These are phyloP conservation scores for Chlamydomonas sp. DNA, from an alignment of 139 green algal species.

Conservation along the genomic window DNA sequence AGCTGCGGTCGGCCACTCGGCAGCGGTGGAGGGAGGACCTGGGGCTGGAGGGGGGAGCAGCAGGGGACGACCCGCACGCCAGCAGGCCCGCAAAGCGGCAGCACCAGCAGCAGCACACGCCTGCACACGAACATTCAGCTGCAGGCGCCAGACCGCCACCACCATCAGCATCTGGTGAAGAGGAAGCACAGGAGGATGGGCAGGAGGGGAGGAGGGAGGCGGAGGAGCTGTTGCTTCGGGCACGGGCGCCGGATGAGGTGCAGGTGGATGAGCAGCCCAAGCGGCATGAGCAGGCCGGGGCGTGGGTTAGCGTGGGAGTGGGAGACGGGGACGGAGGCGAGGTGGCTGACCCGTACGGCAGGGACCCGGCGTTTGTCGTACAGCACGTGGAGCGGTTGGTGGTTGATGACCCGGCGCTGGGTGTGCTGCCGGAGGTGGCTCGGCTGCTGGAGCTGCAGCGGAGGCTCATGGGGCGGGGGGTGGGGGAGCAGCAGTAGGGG, in stretches of 20 bases:
- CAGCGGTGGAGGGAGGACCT: conserved; percentile 17
- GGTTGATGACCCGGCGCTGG: conserved; percentile 14
- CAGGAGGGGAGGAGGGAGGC: not conserved
- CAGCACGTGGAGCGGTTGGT: conserved; percentile 14
- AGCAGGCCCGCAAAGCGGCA: not conserved
- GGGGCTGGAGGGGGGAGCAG: not conserved
- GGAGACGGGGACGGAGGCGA: too few species aligned
- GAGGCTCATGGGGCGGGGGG: not conserved
- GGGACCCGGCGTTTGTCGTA: not conserved
- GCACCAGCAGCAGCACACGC: not conserved
- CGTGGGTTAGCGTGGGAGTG: not conserved
- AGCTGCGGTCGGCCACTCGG: conserved; percentile 1
- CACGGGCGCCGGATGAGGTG: conserved; percentile 10
- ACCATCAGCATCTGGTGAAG: too few species aligned
- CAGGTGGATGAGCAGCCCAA: not conserved
- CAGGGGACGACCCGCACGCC: not conserved
- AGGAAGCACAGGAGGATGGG: not conserved
- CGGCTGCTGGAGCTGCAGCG: conserved; percentile 22
- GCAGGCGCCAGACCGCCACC: not conserved
- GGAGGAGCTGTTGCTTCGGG: not conserved
- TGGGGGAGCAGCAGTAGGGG: not conserved
- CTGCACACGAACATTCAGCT: not conserved
- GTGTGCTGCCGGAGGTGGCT: conserved; percentile 29
- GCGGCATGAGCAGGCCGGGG: not conserved
- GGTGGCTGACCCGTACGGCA: not conserved